Evolutionary conservation across 371 early-diverging fungal species (phyloP).

Genomic region (Umbelopsis sp.): DNA sequence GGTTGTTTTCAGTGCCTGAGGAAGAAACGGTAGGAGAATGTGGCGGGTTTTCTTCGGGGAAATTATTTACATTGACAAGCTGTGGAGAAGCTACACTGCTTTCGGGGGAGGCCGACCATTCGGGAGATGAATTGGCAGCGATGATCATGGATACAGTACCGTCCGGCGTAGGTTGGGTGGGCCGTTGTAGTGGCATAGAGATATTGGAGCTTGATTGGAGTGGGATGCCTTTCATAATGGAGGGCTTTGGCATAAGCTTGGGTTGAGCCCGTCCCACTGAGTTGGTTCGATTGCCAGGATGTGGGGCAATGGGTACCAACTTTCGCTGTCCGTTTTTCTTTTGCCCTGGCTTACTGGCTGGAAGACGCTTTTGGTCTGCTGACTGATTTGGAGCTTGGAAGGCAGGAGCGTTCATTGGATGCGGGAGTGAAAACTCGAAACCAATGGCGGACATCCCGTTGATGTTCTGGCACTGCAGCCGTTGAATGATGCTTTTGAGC

Average conservation of each 20-base stretch:
- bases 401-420: constrained; percentile 22
- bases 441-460: constrained; percentile 32
- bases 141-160: neutral
- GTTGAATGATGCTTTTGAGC: constrained; percentile 35
- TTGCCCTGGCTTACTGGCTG: neutral
- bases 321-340: constrained; percentile 10
- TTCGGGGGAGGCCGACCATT: neutral
- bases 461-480: constrained; percentile 45
- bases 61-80: constrained; percentile 5
- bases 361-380: neutral
- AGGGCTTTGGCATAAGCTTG: constrained; percentile 10
- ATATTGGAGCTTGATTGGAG: neutral
- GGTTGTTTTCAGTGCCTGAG: constrained; percentile 17
- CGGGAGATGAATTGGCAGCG: constrained; percentile 11
- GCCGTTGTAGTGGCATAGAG: neutral
- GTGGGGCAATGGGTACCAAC: constrained; percentile 20
- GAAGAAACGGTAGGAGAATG: neutral
- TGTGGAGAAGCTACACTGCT: constrained; percentile 24
- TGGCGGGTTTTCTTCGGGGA: neutral
- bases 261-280: neutral
- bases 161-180: neutral
- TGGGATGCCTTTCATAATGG: neutral
- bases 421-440: constrained; percentile 26
- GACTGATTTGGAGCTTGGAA: constrained; percentile 8
- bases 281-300: constrained; percentile 10